Percentiles rank a stretch among this genome's conserved stretches.
Evolutionary conservation across 2,329 filamentous ascomycete species (phyloP).

Genomic region (Stachybotrys chartarum): DNA sequence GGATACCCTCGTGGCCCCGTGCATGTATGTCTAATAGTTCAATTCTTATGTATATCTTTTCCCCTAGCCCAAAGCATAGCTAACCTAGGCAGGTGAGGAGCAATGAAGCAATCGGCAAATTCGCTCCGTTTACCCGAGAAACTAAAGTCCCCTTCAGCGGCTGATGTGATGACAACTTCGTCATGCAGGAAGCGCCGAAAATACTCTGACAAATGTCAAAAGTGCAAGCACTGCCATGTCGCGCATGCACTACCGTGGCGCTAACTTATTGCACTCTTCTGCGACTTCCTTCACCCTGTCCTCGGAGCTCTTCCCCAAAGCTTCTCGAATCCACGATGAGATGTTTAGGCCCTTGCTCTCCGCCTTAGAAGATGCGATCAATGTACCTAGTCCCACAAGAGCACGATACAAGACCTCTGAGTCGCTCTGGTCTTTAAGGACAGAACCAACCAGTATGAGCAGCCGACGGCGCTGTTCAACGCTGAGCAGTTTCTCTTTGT

Average conservation of each 20-base stretch:
- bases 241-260: slow-evolving; percentile 4
- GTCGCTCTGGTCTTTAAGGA: slow-evolving; percentile 63
- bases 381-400: slow-evolving; percentile 75
- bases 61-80: no score
- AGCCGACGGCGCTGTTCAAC: slow-evolving; percentile 32
- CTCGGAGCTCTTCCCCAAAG: slow-evolving; percentile 37
- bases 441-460: slow-evolving; percentile 52
- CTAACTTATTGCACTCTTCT: slow-evolving; percentile 35
- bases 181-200: neutral
- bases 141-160: neutral
- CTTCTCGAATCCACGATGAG: slow-evolving; percentile 31
- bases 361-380: slow-evolving; percentile 45
- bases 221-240: neutral
- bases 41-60: no score
- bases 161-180: neutral
- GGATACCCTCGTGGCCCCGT: no score
- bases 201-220: neutral
- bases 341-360: slow-evolving; percentile 35
- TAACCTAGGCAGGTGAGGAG: neutral
- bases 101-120: neutral
- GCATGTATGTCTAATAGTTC: no score
- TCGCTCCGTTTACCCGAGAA: neutral
- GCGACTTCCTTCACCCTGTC: slow-evolving; percentile 39
- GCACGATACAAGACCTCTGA: slow-evolving; percentile 77
- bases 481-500: slow-evolving; percentile 32